These are phyloP conservation scores for Microbotryum scabiosae DNA, from an alignment of 1,284 basidiomycete species.

Conservation along the genomic window DNA sequence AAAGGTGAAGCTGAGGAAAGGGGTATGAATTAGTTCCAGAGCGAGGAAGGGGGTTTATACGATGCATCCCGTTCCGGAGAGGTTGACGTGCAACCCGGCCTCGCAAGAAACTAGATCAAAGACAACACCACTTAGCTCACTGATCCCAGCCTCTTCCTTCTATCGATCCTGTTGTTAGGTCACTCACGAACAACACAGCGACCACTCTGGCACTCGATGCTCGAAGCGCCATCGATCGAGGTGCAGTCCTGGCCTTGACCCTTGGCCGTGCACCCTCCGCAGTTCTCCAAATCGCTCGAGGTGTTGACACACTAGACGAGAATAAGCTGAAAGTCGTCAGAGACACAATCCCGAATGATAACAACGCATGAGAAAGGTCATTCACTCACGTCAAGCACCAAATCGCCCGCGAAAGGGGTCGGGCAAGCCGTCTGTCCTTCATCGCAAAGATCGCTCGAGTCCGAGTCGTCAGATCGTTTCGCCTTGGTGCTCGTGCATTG, in stretches of 20 bases:
- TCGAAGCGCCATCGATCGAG: slow-evolving; percentile 54
- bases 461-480: neutral
- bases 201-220: slow-evolving; percentile 52
- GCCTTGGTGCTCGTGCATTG: no score
- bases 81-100: slow-evolving; percentile 18
- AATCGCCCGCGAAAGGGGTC: no score
- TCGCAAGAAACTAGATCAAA: slow-evolving; percentile 17
- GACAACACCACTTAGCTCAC: neutral
- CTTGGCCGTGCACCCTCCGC: slow-evolving; percentile 60
- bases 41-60: neutral
- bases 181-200: slow-evolving; percentile 31
- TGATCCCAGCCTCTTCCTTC: no score
- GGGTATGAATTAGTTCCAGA: neutral
- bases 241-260: slow-evolving; percentile 64
- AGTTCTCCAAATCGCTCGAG: slow-evolving; percentile 43
- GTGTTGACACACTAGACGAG: slow-evolving; percentile 40
- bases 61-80: slow-evolving; percentile 16
- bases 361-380: neutral
- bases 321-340: neutral
- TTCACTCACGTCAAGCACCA: no score
- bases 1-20: neutral
- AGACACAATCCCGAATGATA: neutral
- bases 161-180: no score
- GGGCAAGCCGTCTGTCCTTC: neutral
- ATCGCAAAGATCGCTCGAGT: neutral